Percentiles rank a stretch among this genome's conserved stretches.
phyloP scores from a whole-genome alignment of 2,329 filamentous ascomycete genomes.

The Nakataea oryzae region DNA sequence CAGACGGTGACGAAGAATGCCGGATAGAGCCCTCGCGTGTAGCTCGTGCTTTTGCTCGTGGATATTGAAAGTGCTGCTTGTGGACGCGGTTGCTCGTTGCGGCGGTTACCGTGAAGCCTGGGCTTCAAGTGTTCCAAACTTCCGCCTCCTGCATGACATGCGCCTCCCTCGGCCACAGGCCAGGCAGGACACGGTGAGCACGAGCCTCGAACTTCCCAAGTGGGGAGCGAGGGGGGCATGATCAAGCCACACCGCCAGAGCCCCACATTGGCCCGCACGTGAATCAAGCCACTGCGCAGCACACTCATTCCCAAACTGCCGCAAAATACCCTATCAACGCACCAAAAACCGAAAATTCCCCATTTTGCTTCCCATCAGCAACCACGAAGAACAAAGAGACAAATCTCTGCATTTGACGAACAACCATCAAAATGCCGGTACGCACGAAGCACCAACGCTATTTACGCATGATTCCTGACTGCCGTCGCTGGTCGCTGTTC shows the following conservation, averaged over 20 bases:
- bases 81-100: neutral
- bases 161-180: neutral
- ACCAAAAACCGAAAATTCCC: neutral
- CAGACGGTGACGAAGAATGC: neutral
- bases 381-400: slow-evolving; percentile 5
- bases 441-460: slow-evolving; percentile 9
- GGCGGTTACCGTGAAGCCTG: neutral
- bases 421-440: slow-evolving; percentile 29
- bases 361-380: neutral
- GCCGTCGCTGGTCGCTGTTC: neutral
- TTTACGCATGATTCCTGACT: neutral
- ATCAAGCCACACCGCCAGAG: neutral
- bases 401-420: slow-evolving; percentile 13
- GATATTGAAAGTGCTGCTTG: neutral
- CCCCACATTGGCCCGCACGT: neutral
- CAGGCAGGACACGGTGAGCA: neutral
- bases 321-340: neutral
- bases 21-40: neutral
- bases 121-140: neutral
- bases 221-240: neutral
- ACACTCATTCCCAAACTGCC: neutral
- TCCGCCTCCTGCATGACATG: neutral
- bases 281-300: neutral
- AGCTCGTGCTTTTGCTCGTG: neutral
- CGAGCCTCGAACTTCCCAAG: too few relatives aligned